Evolutionary conservation across 768 basidiomycete species (phyloP), one percentile per base, ranked within the genome.

Genomic region (Kwoniella heveanensis): DNA sequence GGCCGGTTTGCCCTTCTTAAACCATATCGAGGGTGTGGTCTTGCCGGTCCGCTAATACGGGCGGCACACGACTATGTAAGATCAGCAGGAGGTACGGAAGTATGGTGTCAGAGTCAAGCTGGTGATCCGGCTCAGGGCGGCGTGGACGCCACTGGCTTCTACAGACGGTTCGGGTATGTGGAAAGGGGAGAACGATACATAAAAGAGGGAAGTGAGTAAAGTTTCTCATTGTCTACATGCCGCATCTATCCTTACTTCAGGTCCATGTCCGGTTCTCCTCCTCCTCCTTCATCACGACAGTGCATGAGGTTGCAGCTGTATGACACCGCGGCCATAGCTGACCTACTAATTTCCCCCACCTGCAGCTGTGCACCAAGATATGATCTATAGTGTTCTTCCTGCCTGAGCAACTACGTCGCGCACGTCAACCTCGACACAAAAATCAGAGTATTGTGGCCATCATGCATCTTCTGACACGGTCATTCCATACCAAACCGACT

Each of bases 201-300:
- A 0, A 69, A 69, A 56, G 63, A 58, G 37, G 64, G 60, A 1
- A 69, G 67, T 69, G 57, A 69, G 67, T 68, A 10, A 12, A 54
- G n/a, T n/a, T n/a, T n/a, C n/a, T n/a, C n/a, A n/a, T n/a, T n/a
- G n/a, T n/a, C n/a, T n/a, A n/a, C n/a, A n/a, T n/a, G n/a, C n/a
- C n/a, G n/a, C n/a, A n/a, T n/a, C n/a, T n/a, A n/a, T n/a, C n/a
- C n/a, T n/a, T n/a, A n/a, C n/a, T n/a, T n/a, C n/a, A n/a, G n/a
- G n/a, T n/a, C n/a, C n/a, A n/a, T n/a, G n/a, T n/a, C n/a, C n/a
- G n/a, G n/a, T n/a, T n/a, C n/a, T n/a, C n/a, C n/a, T n/a, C n/a
- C n/a, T n/a, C n/a, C n/a, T n/a, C n/a, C n/a, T n/a, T n/a, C n/a
- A n/a, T n/a, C n/a, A n/a, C n/a, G 36, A 55, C 32, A 36, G 30